Evolutionary conservation across 2,329 filamentous ascomycete species (phyloP), one percentile per base, ranked within the genome.

Genomic region (Microsporum canis): DNA sequence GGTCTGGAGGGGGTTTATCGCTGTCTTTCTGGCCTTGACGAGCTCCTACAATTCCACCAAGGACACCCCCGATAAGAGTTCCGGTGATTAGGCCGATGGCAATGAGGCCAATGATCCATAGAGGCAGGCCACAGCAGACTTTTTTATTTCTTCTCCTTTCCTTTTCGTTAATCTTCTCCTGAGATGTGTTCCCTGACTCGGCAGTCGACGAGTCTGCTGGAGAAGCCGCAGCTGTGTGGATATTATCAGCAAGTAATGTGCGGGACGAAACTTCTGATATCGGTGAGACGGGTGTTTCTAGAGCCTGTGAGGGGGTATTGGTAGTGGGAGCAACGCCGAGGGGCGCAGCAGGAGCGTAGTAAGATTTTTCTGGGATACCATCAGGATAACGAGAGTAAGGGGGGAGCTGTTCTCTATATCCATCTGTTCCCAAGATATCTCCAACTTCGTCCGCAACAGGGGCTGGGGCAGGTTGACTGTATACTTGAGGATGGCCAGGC

Each of bases 381-480:
- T 95, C 88, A 1, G 91, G 89, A 73, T 95, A 96, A 71, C 90
- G 82, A 12, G 89, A 89, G 71, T 97, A 97, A 0, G 92, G 92
- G 10, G 92, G 92, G 17, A 96, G 77, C 72, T 95, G 89, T 73
- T 97, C 92, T 1, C 88, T 87, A 70, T 96, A 91, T 0, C 91
- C 91, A 68, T 95, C 85, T 0, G 88, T 88, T 1, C 91, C 91
- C 58, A 96, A 87, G 60, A 96, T 84, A 71, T 91, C 91, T 55
- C 87, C 89, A n/a, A 83, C 78, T 67, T 96, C 91, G 74, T 96
- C 90, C 59, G 89, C 89, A 61, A 91, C 88, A 0, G 89, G 87
- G 23, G 70, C 70, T 0, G 88, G 88, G 58, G 89, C 74, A 58
- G 87, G 84, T 64, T 88, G 79, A 68, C 87, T 88, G 67, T 91